Conservation (phyloP, 164 flowering plant genomes). For the Kalanchoe fedtschenkoi region DNA sequence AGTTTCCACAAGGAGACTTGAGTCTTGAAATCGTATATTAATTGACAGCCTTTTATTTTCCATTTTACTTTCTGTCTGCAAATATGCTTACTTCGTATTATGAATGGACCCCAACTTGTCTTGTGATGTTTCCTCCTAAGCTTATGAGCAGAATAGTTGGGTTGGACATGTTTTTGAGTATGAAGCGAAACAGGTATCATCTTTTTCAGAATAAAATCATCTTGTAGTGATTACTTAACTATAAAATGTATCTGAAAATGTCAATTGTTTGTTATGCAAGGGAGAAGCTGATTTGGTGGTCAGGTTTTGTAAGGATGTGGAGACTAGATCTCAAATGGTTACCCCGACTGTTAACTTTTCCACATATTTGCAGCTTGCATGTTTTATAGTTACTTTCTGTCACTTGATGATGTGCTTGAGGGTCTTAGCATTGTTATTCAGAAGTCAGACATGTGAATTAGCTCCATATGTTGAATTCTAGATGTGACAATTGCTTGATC, state of each 20-base stretch:
- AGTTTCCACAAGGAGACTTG: too few relatives aligned
- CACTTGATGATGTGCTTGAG: not conserved
- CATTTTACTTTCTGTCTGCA: too few relatives aligned
- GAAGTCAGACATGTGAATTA: not conserved
- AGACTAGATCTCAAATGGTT: constrained; percentile 72
- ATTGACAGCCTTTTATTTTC: too few relatives aligned
- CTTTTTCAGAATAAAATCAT: not conserved
- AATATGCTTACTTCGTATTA: not conserved
- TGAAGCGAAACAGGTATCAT: constrained; percentile 40
- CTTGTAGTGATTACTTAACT: not conserved
- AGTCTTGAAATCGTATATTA: too few relatives aligned
- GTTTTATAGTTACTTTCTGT: not conserved
- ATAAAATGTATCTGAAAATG: not conserved
- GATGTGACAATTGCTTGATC: not conserved
- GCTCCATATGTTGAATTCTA: not conserved
- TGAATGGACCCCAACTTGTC: not conserved
- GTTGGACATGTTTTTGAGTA: constrained; percentile 61
- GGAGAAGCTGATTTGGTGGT: constrained; percentile 64
- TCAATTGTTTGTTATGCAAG: constrained; percentile 9
- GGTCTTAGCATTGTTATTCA: not conserved
- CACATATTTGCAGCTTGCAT: not conserved
- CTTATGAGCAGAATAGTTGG: constrained; percentile 52
- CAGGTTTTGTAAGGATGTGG: constrained; percentile 92
- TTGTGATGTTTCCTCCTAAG: constrained; percentile 30
- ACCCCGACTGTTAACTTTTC: constrained; percentile 4